These are phyloP conservation scores for Teratosphaeria epicoccoides DNA, from an alignment of 2,329 filamentous ascomycete genomes.

Conservation along the genomic window DNA sequence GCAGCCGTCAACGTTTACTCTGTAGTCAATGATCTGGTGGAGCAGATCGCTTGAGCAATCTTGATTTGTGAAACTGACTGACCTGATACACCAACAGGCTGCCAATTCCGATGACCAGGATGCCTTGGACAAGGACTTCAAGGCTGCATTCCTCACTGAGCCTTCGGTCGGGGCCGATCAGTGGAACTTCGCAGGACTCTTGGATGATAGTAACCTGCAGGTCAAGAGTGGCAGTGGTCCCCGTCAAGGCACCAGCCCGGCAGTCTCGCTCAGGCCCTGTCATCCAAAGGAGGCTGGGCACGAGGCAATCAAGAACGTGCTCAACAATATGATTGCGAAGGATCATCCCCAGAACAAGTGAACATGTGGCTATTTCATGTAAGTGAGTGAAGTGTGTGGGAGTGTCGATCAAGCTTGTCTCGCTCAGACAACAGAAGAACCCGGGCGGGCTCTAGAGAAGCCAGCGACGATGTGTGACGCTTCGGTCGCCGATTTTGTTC, in stretches of 20 bases:
- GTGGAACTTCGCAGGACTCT: not conserved
- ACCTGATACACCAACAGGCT: too few species aligned
- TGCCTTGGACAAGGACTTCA: not conserved
- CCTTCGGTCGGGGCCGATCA: not conserved
- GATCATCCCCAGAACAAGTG: not conserved
- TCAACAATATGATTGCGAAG: not conserved
- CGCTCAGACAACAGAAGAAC: too few species aligned
- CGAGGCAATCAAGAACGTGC: not conserved
- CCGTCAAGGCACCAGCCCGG: not conserved
- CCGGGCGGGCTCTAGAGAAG: too few species aligned
- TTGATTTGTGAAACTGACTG: too few species aligned
- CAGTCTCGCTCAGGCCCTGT: not conserved
- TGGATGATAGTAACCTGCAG: not conserved
- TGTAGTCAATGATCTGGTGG: too few species aligned
- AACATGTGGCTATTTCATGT: not conserved
- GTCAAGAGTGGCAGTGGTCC: not conserved
- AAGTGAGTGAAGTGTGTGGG: too few species aligned
- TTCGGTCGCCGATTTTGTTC: too few species aligned
- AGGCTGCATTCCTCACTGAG: not conserved
- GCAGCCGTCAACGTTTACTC: too few species aligned
- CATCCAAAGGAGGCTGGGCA: not conserved
- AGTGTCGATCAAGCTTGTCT: too few species aligned
- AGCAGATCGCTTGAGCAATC: too few species aligned
- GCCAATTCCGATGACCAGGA: not conserved
- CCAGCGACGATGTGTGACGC: too few species aligned